Base-by-base conservation (phyloP, 768 basidiomycete genomes). In the Amanita jacksonii region DNA sequence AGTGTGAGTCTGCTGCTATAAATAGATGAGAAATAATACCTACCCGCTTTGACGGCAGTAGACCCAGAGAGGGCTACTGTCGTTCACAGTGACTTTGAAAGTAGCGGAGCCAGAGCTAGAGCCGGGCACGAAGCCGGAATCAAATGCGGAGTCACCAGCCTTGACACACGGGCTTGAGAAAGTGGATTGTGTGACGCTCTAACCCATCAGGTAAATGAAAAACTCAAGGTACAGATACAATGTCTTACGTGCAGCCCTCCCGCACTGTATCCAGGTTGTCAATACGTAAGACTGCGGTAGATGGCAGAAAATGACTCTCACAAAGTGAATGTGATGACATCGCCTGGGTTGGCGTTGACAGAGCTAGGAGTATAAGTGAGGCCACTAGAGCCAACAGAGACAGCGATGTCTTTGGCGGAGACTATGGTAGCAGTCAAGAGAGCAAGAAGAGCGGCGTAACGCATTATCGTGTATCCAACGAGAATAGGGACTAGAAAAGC, bases 171-270 rank as follows among this genome's bases (percentile, higher is more conserved):
- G 80, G 37, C 46, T 51, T 32, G 68, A 62, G 50, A 82, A 81
- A 30, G 73, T 72, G 8, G 77, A 79, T 57, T 79, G 75, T 4
- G 77, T 78, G 37, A 76, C 72, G 15, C 74, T 69, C 73, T 79
- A 51, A 4, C 42, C 22, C 33, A 4, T 7, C 22, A 1, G 8
- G 25, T 45, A 31, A 33, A 12, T 31, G 33, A 15, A 22, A 19
- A 33, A 13, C 15, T 9, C 19, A 2, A 5, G 8, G 16, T n/a
- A 23, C 38, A 22, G 43, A 10, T 8, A n/a, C 13, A 30, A 16
- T 25, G 5, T 1, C 45, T 4, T 38, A 50, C 49, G 34, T 50
- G 49, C 30, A 47, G 47, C 36, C 38, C 43, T 4, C 40, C 10
- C 10, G 10, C 23, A 35, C 49, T 49, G 42, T 3, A 38, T 10